Conservation (phyloP, 192 early-diverging fungal genomes). For the Oehlia diaphana region DNA sequence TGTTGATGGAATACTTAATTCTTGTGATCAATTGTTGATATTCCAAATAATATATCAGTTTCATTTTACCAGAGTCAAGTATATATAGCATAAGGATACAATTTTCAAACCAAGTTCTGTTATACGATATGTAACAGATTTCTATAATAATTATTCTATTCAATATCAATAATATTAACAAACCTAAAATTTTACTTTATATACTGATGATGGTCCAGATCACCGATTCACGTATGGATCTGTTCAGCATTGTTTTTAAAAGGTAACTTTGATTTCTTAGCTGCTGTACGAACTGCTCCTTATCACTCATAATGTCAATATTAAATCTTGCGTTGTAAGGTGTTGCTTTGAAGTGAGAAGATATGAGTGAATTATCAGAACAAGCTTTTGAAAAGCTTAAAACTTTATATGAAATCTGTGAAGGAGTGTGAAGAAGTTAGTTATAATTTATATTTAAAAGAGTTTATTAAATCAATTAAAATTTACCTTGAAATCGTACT, state of each 20-base stretch:
- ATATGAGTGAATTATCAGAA: too few relatives aligned
- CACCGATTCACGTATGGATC: neutral
- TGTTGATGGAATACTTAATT: neutral
- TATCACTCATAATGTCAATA: neutral
- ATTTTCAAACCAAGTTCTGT: neutral
- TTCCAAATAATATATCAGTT: neutral
- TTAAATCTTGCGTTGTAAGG: too few relatives aligned
- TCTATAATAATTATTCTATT: neutral
- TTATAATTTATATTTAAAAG: too few relatives aligned
- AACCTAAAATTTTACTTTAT: neutral
- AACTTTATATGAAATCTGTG: too few relatives aligned
- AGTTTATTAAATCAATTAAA: too few relatives aligned
- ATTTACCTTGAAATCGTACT: too few relatives aligned
- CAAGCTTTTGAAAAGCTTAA: too few relatives aligned
- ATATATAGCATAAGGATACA: conserved; percentile 10
- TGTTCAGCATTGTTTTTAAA: neutral
- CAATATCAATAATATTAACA: neutral
- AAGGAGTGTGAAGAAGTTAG: too few relatives aligned
- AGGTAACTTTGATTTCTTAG: neutral
- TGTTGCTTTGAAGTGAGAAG: too few relatives aligned
- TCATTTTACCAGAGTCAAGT: conserved; percentile 10
- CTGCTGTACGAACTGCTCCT: neutral
- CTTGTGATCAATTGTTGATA: neutral
- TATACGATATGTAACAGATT: neutral
- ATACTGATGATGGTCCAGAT: neutral